Base-by-base conservation (phyloP, 805 yeast species). In the Candida krabiensis region DNA sequence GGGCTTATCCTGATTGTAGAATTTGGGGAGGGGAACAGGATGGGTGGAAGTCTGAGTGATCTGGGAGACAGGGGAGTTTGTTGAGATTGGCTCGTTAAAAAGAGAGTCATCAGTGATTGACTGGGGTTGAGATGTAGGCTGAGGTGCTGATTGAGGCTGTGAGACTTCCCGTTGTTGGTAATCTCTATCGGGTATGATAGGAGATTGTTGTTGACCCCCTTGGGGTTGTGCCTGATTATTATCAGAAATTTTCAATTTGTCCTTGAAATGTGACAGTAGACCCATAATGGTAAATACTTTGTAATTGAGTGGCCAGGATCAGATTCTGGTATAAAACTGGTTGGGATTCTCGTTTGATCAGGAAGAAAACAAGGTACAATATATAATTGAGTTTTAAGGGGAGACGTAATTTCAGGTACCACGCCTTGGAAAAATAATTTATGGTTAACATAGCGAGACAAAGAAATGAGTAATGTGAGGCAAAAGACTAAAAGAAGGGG, bases 21-120 rank as follows among this genome's bases (percentile, higher is more conserved):
- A 78, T 40, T 64, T 70, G 4, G 83, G 71, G 40, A 72, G 67
- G 79, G 84, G 80, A 5, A 83, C 68, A 7, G 87, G 80, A 53
- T 84, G 86, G 2, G 86, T 86, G 38, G 77, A 78, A 1, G 89
- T 70, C 77, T 39, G 14, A n/a, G 24, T 23, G 11, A 59, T 49
- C 13, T 40, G 48, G 2, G 49, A 23, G 3, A 40, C 46, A 1
- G 63, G 64, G 1, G 51, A 43, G 14, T 30, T 24, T 0, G 31
- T 30, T 1, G 56, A 43, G 11, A 59, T 49, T 9, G 60, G 53
- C 5, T 28, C 28, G 15, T 38, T 28, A 27, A 61, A 55, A 3
- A 57, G 14, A 21, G 7, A 7, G 24, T 56, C 47, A 7, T 34
- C 45, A 9, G 31, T n/a, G 2, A 33, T 27, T 2, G n/a, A 18